phyloP scores from a whole-genome alignment of 495 filamentous ascomycete species.

The Penicillium malachiteum region DNA sequence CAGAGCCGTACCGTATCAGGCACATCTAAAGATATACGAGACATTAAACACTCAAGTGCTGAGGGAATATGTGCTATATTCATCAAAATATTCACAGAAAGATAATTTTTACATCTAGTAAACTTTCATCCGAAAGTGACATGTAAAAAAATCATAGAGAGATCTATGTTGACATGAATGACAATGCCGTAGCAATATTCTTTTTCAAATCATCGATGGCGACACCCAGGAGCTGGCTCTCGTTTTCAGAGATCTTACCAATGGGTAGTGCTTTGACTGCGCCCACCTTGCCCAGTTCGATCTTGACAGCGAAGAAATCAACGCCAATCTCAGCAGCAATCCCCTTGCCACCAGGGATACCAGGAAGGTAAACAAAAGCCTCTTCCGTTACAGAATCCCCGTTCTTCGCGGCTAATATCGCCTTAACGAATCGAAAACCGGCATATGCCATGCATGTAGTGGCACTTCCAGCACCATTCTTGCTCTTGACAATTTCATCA shows the following conservation, averaged over 20 bases:
- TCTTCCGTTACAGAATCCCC: constrained; percentile 8
- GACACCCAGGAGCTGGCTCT: constrained; percentile 74
- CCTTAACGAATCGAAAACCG: constrained; percentile 78
- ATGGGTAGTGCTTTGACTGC: constrained; percentile 3
- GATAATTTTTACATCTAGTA: no score
- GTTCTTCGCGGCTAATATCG: constrained; percentile 64
- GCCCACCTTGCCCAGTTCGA: constrained; percentile 3
- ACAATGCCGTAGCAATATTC: constrained; percentile 6
- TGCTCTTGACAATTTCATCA: constrained; percentile 90
- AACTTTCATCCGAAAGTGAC: no score
- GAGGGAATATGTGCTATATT: no score
- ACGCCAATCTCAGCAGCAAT: constrained; percentile 79
- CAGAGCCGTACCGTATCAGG: no score
- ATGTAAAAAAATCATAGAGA: no score
- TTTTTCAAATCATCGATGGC: constrained; percentile 56
- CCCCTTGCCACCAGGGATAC: constrained; percentile 72
- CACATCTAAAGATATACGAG: no score
- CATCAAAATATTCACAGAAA: no score
- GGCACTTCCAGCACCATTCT: constrained; percentile 86
- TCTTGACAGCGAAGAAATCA: constrained; percentile 35
- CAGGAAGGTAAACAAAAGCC: constrained; percentile 81
- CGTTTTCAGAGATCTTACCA: constrained; percentile 60
- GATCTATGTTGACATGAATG: not conserved
- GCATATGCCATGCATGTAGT: constrained; percentile 92
- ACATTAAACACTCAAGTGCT: no score